phyloP scores from a whole-genome alignment of 2,329 filamentous ascomycete species.

The Fusarium sp. region DNA sequence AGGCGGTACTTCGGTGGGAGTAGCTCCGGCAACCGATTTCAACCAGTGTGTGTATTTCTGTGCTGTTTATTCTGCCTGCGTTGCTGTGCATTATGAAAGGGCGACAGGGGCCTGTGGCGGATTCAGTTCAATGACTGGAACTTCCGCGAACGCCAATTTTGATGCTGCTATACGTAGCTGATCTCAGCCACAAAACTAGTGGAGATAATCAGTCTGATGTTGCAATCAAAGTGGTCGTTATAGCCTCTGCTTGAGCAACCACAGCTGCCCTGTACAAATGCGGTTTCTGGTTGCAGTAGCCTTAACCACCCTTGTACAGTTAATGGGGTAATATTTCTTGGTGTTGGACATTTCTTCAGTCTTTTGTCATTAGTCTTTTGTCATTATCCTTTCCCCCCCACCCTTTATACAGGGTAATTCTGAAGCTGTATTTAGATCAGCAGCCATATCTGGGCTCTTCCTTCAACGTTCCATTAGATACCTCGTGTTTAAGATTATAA shows the following conservation, averaged over 20 bases:
- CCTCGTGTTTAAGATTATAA: fast-evolving
- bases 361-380: not conserved
- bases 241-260: not conserved
- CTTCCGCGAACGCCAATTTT: not conserved
- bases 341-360: not conserved
- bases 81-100: not conserved
- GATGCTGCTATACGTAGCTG: not conserved
- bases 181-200: fast-evolving
- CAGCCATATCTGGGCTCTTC: too few species aligned
- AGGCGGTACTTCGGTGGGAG: not conserved
- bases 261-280: not conserved
- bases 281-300: not conserved
- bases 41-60: not conserved
- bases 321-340: not conserved
- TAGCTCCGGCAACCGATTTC: not conserved
- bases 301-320: not conserved
- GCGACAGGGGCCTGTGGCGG: not conserved
- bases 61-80: not conserved
- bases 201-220: not conserved
- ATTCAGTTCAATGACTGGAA: not conserved
- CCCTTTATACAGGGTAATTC: too few species aligned
- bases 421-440: too few species aligned
- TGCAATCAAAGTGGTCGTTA: not conserved
- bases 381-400: too few species aligned
- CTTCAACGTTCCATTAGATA: not conserved